phyloP scores from a whole-genome alignment of 345 rosid genomes.

The Clausena lansium region DNA sequence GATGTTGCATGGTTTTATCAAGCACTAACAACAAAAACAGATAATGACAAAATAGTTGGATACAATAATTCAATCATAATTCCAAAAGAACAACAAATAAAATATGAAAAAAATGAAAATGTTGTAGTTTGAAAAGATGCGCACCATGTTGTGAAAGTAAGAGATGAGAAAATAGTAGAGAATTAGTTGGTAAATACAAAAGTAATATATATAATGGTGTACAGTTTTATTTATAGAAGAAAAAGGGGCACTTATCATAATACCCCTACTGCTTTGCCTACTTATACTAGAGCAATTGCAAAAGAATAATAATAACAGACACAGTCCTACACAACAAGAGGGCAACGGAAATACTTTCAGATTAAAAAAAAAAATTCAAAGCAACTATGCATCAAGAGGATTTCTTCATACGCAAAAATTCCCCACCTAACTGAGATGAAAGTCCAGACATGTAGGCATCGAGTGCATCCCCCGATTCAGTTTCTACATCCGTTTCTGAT shows the following conservation, averaged over 20 bases:
- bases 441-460: constrained; percentile 93
- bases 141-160: background rate
- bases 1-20: constrained; percentile 55
- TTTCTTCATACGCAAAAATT: background rate
- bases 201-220: background rate
- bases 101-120: background rate
- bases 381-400: background rate
- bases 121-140: background rate
- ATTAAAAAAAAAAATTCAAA: background rate
- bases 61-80: background rate
- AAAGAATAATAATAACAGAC: background rate
- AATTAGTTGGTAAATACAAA: background rate
- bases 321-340: background rate
- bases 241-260: background rate
- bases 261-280: background rate
- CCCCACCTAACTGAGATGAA: constrained; percentile 78
- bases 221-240: background rate
- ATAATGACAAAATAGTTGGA: background rate
- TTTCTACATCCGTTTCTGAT: constrained; percentile 39
- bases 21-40: constrained; percentile 48
- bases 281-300: background rate
- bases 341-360: background rate
- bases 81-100: background rate
- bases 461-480: constrained; percentile 75
- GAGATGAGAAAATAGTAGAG: background rate